Evolutionary conservation across 306 rosid genomes (phyloP).

Genomic region (Datisca glomerata): DNA sequence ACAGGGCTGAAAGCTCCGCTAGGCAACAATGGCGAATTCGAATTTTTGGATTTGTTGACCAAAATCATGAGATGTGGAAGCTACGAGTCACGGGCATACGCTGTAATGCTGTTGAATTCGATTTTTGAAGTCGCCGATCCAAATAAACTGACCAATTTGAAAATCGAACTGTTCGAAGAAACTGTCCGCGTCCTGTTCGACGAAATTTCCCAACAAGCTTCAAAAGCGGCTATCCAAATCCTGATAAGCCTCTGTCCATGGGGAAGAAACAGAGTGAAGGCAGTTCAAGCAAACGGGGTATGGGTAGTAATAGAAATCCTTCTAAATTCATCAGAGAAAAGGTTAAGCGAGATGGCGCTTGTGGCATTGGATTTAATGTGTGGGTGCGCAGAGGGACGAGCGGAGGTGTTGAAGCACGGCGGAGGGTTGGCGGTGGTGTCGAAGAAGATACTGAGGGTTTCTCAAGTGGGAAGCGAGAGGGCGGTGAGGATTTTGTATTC

Average conservation of each 20-base stretch:
- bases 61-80: constrained; percentile 28
- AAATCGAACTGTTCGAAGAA: constrained; percentile 25
- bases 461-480: constrained; percentile 32
- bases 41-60: constrained; percentile 20
- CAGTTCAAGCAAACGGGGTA: constrained; percentile 32
- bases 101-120: constrained; percentile 21
- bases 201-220: constrained; percentile 29
- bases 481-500: constrained; percentile 36
- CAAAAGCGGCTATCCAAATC: constrained; percentile 29
- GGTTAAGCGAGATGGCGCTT: constrained; percentile 31
- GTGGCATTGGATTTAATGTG: constrained; percentile 38
- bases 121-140: constrained; percentile 18
- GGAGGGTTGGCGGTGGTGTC: constrained; percentile 38
- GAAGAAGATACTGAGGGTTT: constrained; percentile 31
- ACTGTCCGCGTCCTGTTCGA: constrained; percentile 15
- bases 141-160: constrained; percentile 15
- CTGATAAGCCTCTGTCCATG: constrained; percentile 18
- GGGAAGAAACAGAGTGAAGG: constrained; percentile 28
- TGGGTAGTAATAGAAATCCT: constrained; percentile 35
- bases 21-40: constrained; percentile 4
- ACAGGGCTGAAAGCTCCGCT: background rate
- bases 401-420: constrained; percentile 36
- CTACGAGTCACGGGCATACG: constrained; percentile 18
- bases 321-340: constrained; percentile 25
- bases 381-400: constrained; percentile 52